Evolutionary conservation across 1,284 basidiomycete genomes (phyloP), one percentile per base, ranked within the genome.

Genomic region (Rhodotorula mucilaginosa): DNA sequence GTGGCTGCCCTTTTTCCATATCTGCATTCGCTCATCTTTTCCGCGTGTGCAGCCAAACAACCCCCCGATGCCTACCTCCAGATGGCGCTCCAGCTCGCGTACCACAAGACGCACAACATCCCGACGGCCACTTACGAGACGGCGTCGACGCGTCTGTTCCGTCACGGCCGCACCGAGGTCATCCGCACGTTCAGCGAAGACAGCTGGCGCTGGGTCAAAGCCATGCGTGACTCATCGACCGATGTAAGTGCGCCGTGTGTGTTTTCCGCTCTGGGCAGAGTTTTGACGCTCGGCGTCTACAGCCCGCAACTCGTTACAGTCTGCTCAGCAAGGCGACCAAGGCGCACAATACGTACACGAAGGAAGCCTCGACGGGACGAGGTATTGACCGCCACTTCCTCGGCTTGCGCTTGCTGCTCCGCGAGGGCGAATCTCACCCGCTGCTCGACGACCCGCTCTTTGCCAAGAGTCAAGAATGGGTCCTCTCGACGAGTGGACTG

Each of bases 81-180:
- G 82, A 90, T 96, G 87, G 93, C 89, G 2, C 85, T 97, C 34
- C 96, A 98, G 81, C 87, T 98, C 16, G 95, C 95, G 10, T 97
- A 91, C 87, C 92, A 90, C 82, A 87, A 87, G 77, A 88, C 88
- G 52, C 90, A 89, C 70, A 88, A 88, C 19, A 83, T 85, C 74
- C 90, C 92, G 78, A 91, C 91, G 2, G 92, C 95, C 5, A 96
- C 93, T 8, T 98, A 99, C 81, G 95, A 99, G 83, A 97, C 95
- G 0, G 92, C 90, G 0, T 87, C 94, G 44, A 98, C 96, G 2
- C 87, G 94, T n/a, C 85, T 91, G 78, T 97, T 96, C 84, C 85
- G 90, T 75, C 89, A 90, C 78, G 96, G 93, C 13, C 87, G 96
- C 19, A 98, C 96, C 1, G 96, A 99, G 79, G 94, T 93, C 1